Conservation (phyloP, 352 stramenopile genomes). For the Phytophthora sp. region DNA sequence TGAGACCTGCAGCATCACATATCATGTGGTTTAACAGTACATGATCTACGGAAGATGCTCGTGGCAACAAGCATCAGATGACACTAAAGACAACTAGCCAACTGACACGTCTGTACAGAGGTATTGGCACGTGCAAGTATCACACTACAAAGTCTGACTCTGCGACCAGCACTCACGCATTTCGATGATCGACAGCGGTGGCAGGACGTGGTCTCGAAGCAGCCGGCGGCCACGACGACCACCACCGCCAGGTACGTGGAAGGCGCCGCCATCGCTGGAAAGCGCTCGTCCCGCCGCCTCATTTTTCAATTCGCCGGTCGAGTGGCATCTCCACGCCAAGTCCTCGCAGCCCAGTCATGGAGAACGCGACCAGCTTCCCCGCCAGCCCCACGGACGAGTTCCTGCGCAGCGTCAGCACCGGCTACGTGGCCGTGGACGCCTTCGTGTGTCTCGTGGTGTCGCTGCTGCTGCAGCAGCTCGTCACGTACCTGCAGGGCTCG, state of each 20-base stretch:
- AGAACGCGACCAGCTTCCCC: constrained; percentile 8
- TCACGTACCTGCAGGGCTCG: constrained; percentile 29
- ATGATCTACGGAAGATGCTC: neutral
- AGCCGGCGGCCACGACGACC: too few relatives aligned
- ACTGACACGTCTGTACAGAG: neutral
- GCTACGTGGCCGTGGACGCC: constrained; percentile 46
- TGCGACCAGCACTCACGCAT: neutral
- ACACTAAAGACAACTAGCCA: neutral
- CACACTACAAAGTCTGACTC: neutral
- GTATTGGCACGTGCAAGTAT: neutral
- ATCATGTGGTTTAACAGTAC: neutral
- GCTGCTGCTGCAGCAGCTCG: constrained; percentile 33
- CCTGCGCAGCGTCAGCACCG: constrained; percentile 43
- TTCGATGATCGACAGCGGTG: neutral
- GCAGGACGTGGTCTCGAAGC: too few relatives aligned
- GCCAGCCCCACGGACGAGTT: constrained; percentile 25
- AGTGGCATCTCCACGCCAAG: too few relatives aligned
- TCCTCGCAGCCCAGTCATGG: neutral
- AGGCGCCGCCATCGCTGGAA: neutral
- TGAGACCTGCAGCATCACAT: constrained; percentile 14
- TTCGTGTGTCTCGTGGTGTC: constrained; percentile 53
- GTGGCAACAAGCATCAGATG: neutral
- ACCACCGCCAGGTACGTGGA: too few relatives aligned
- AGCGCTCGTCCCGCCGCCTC: neutral
- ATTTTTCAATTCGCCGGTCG: neutral